Conservation (phyloP, 2,329 filamentous ascomycete genomes). For the Aspergillus fumigatiaffinis region DNA sequence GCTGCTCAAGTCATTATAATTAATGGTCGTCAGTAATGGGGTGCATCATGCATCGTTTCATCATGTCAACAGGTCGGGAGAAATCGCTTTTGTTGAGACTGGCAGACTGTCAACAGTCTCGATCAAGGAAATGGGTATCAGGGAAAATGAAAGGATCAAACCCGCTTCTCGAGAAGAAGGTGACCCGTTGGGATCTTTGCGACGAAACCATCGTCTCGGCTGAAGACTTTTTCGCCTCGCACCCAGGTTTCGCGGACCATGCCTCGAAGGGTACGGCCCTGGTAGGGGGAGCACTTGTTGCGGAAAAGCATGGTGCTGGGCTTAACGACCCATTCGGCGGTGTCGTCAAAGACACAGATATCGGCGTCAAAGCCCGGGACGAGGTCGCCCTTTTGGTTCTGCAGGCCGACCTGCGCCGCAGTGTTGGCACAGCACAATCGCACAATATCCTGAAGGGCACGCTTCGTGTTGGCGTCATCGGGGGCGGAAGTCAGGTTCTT, state of each 20-base stretch:
- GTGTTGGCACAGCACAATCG: conserved; percentile 83
- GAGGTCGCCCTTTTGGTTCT: conserved; percentile 76
- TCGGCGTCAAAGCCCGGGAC: conserved; percentile 82
- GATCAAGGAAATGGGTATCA: conserved; percentile 1
- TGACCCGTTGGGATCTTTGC: conserved; percentile 33
- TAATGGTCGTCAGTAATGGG: conserved; percentile 13
- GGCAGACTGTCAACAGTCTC: conserved; percentile 9
- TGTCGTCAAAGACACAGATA: conserved; percentile 86
- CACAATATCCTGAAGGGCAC: conserved; percentile 71
- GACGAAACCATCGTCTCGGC: conserved; percentile 52
- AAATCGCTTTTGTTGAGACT: conserved; percentile 2
- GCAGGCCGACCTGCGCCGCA: conserved; percentile 79
- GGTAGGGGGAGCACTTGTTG: conserved; percentile 88
- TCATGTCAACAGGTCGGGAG: not conserved
- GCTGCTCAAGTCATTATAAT: conserved; percentile 9
- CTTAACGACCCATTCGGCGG: conserved; percentile 69
- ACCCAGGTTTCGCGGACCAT: conserved; percentile 84
- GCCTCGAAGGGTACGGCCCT: conserved; percentile 72
- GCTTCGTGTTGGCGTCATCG: conserved; percentile 40
- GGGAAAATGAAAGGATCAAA: conserved; percentile 19
- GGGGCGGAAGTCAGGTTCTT: conserved; percentile 43
- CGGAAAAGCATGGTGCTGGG: conserved; percentile 85
- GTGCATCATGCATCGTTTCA: not conserved
- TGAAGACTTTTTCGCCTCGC: conserved; percentile 70
- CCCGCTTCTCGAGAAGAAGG: conserved; percentile 39